Evolutionary conservation across 768 basidiomycete species (phyloP).

Genomic region (Tulasnella sp.): DNA sequence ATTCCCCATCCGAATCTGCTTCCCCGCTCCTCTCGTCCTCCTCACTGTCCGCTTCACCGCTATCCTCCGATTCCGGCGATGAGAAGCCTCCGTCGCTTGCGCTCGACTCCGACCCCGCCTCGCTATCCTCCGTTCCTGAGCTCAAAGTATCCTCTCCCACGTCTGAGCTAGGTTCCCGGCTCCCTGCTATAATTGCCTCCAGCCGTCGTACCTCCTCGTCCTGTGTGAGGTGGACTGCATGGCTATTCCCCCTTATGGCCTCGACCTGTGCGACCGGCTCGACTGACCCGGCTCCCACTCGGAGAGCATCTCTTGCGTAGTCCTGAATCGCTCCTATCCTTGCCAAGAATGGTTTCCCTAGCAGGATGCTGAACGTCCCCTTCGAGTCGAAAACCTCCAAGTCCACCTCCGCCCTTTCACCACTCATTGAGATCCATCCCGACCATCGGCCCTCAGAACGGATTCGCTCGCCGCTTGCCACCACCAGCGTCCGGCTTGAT

Average conservation of each 20-base stretch:
- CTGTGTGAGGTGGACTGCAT: not conserved
- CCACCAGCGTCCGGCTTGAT: not conserved
- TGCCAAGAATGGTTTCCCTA: not conserved
- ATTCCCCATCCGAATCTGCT: not conserved
- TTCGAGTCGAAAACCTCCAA: constrained; percentile 10
- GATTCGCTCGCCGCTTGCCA: not conserved
- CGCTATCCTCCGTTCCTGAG: not conserved
- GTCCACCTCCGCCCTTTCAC: not conserved
- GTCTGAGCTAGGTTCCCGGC: too few species aligned
- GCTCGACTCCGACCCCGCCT: too few species aligned
- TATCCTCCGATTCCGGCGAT: too few species aligned
- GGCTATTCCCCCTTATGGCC: not conserved
- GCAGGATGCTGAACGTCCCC: not conserved
- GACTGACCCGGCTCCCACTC: not conserved
- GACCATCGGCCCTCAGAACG: not conserved
- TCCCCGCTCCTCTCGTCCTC: not conserved
- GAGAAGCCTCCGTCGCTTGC: too few species aligned
- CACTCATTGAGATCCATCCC: not conserved
- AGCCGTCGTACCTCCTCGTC: not conserved
- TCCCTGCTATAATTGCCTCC: not conserved
- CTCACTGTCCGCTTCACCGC: not conserved
- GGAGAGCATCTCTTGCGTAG: not conserved
- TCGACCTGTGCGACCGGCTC: not conserved
- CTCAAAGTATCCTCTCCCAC: not conserved
- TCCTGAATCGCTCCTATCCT: constrained; percentile 1